Evolutionary conservation across 1,284 basidiomycete species (phyloP).

Genomic region (Ustilago tritici): DNA sequence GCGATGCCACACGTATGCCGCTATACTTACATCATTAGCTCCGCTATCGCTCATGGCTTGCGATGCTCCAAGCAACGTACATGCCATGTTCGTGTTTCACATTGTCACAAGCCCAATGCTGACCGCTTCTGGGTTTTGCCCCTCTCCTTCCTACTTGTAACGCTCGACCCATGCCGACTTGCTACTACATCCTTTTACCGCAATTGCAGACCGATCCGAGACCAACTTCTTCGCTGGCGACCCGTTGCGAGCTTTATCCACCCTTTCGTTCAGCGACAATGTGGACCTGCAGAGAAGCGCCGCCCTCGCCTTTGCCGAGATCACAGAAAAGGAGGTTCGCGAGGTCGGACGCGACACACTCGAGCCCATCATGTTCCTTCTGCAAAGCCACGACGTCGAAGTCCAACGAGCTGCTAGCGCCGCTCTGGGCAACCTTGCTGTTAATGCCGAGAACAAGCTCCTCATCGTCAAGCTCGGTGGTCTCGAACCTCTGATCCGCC

Average conservation of each 20-base stretch:
- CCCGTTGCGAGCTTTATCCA: conserved; percentile 92
- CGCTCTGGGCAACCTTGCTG: conserved; percentile 97
- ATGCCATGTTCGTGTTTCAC: neutral
- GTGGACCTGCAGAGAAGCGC: conserved; percentile 98
- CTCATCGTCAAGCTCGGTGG: conserved; percentile 98
- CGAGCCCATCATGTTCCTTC: conserved; percentile 96
- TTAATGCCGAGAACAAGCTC: conserved; percentile 99
- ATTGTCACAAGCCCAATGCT: neutral
- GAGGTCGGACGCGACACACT: conserved; percentile 96
- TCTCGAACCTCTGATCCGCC: conserved; percentile 95
- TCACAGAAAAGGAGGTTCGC: conserved; percentile 98
- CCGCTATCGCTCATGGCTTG: neutral
- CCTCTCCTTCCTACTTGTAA: neutral
- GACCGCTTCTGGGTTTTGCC: neutral
- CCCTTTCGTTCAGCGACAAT: conserved; percentile 98
- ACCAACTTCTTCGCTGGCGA: conserved; percentile 72
- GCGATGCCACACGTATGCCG: neutral
- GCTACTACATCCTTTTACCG: neutral
- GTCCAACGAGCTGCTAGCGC: conserved; percentile 98
- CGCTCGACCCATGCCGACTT: neutral
- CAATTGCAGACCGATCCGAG: conserved; percentile 64
- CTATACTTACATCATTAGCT: neutral
- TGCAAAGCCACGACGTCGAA: conserved; percentile 97
- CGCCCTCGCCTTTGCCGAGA: conserved; percentile 97
- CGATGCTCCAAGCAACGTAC: neutral